These are phyloP conservation scores for Begonia peltatifolia DNA, from an alignment of 306 rosid species.

Conservation along the genomic window DNA sequence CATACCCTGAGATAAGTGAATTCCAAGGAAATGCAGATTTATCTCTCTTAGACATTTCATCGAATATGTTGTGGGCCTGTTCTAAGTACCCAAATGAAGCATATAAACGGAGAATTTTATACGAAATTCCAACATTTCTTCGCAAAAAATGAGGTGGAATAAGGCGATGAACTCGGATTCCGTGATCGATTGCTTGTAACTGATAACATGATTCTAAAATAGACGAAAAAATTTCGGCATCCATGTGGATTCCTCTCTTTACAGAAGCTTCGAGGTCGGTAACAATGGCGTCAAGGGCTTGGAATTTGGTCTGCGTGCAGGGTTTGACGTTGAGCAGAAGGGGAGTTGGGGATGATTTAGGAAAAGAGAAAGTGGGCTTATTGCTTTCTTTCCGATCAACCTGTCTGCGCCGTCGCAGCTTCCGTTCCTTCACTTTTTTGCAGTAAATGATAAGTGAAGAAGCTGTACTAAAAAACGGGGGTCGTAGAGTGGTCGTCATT, in stretches of 20 bases:
- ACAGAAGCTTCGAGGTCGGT: slow-evolving; percentile 45
- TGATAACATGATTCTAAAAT: slow-evolving; percentile 62
- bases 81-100: slow-evolving; percentile 42
- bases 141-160: slow-evolving; percentile 38
- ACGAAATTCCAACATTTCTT: slow-evolving; percentile 48
- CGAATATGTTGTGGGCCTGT: slow-evolving; percentile 67
- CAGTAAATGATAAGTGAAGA: slow-evolving; percentile 8
- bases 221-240: slow-evolving; percentile 49
- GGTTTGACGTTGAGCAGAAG: slow-evolving; percentile 40
- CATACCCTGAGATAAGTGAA: slow-evolving; percentile 68
- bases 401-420: slow-evolving; percentile 15
- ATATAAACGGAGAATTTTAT: slow-evolving; percentile 54
- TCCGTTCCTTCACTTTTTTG: slow-evolving; percentile 16
- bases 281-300: slow-evolving; percentile 62
- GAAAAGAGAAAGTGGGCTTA: slow-evolving; percentile 23
- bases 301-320: slow-evolving; percentile 34
- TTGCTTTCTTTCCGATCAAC: slow-evolving; percentile 11
- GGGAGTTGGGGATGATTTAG: slow-evolving; percentile 54
- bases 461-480: slow-evolving; percentile 6
- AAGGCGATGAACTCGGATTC: slow-evolving; percentile 50
- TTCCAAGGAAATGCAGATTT: slow-evolving; percentile 66
- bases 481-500: slow-evolving; percentile 26
- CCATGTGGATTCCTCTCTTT: slow-evolving; percentile 40
- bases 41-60: slow-evolving; percentile 47
- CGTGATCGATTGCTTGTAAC: slow-evolving; percentile 30